These are phyloP conservation scores for Clitopilus passeckerianus DNA, from an alignment of 768 basidiomycete genomes.

Conservation along the genomic window DNA sequence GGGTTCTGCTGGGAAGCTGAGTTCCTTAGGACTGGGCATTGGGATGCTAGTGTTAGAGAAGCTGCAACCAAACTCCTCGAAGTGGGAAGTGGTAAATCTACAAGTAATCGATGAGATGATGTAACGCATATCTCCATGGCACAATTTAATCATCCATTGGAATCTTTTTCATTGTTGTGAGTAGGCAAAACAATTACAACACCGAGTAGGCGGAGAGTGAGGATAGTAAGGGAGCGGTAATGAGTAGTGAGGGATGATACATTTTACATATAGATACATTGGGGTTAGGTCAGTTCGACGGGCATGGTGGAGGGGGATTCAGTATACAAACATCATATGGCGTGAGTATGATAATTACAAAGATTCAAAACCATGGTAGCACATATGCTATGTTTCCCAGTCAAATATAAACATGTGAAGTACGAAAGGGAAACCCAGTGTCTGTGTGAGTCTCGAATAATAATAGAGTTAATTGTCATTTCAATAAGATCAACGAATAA, in stretches of 20 bases:
- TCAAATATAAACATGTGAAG: not conserved
- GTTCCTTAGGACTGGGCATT: conserved; percentile 53
- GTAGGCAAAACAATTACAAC: not conserved
- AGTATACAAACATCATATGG: not conserved
- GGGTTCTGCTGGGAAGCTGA: conserved; percentile 79
- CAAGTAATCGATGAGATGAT: conserved; percentile 5
- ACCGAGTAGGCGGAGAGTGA: not conserved
- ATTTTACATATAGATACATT: not conserved
- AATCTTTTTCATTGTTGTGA: not conserved
- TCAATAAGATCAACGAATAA: not conserved
- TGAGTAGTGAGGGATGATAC: not conserved
- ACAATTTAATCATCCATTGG: too few species aligned
- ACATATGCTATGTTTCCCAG: not conserved
- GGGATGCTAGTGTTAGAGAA: conserved; percentile 62
- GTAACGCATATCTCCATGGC: too few species aligned
- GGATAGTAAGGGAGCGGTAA: not conserved
- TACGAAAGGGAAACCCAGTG: not conserved
- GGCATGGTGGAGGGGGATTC: not conserved
- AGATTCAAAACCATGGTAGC: not conserved
- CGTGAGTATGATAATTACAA: not conserved
- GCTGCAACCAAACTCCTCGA: conserved; percentile 56
- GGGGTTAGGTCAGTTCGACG: conserved; percentile 1
- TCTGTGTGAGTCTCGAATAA: conserved; percentile 1
- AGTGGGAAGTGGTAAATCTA: conserved; percentile 18
- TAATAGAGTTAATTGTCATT: not conserved